These are phyloP conservation scores for Eucalyptus lansdowneana DNA, from an alignment of 345 rosid genomes.

Conservation along the genomic window DNA sequence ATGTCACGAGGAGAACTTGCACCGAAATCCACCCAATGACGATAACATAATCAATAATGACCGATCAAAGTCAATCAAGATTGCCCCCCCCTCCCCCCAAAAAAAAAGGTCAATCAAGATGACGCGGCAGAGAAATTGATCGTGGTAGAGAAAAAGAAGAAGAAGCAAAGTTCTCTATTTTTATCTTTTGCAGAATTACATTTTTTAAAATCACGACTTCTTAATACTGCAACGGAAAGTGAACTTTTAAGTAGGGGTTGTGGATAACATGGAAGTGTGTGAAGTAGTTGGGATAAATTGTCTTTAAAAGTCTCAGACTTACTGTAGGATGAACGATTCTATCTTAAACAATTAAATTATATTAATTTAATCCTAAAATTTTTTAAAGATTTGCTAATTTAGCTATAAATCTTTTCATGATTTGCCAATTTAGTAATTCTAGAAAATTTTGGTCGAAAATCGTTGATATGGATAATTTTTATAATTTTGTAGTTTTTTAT, in stretches of 20 bases:
- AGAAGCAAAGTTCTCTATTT: not conserved
- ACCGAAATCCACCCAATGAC: not conserved
- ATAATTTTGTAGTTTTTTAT: no score
- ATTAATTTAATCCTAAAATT: no score
- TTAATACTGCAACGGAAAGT: not conserved
- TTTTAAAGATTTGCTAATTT: not conserved
- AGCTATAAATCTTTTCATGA: fast-evolving
- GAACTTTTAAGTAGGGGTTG: not conserved
- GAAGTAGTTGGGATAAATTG: not conserved
- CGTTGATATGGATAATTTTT: fast-evolving
- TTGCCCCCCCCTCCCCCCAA: no score
- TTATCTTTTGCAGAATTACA: not conserved
- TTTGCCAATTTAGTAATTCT: no score
- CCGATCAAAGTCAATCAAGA: not conserved
- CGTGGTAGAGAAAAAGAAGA: no score
- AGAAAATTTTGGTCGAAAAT: no score
- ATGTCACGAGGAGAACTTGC: not conserved
- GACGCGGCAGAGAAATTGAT: no score
- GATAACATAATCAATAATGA: not conserved
- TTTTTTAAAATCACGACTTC: not conserved
- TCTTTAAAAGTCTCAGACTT: not conserved
- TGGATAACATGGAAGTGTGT: not conserved
- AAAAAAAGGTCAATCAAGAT: not conserved
- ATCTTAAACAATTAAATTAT: no score
- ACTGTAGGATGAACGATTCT: not conserved